Percentiles rank a stretch among this genome's conserved stretches.
Evolutionary conservation across 192 early-diverging fungal species (phyloP).

Genomic region (Anaeromyces robustus): DNA sequence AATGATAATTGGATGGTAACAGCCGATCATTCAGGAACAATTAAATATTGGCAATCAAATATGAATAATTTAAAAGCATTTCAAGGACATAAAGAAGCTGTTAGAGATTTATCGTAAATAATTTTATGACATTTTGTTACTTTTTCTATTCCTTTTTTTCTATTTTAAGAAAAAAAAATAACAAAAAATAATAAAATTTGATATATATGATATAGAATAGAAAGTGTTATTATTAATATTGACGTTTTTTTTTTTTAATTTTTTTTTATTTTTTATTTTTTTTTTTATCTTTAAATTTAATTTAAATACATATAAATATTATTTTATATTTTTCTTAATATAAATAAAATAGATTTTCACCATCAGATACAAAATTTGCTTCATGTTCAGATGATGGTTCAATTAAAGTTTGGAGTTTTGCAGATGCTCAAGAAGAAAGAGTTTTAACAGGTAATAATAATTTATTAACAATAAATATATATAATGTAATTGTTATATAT

Average conservation of each 20-base stretch:
- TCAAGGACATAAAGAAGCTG: conserved; percentile 71
- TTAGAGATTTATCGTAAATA: conserved; percentile 65
- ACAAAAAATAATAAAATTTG: no score
- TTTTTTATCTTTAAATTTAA: no score
- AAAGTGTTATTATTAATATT: no score
- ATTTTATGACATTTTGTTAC: no score
- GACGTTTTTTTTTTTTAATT: no score
- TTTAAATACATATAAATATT: no score
- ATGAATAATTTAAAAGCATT: conserved; percentile 85
- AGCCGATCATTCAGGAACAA: conserved; percentile 74
- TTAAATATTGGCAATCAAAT: conserved; percentile 97
- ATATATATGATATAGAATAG: no score
- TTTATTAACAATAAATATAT: neutral
- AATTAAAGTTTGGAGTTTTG: conserved; percentile 96
- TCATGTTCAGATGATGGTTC: conserved; percentile 86
- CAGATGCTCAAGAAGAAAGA: conserved; percentile 62
- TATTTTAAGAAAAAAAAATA: no score
- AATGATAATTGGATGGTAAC: conserved; percentile 91
- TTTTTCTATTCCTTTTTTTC: no score
- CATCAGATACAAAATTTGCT: conserved; percentile 84
- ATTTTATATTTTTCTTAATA: neutral
- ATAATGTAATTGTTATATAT: no score
- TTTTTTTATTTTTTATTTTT: neutral
- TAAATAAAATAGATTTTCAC: conserved; percentile 52
- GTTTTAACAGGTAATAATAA: conserved; percentile 40